Evolutionary conservation across 139 green algal species (phyloP), one percentile per base, ranked within the genome.

Genomic region (Chlamydomonas schloesseri): DNA sequence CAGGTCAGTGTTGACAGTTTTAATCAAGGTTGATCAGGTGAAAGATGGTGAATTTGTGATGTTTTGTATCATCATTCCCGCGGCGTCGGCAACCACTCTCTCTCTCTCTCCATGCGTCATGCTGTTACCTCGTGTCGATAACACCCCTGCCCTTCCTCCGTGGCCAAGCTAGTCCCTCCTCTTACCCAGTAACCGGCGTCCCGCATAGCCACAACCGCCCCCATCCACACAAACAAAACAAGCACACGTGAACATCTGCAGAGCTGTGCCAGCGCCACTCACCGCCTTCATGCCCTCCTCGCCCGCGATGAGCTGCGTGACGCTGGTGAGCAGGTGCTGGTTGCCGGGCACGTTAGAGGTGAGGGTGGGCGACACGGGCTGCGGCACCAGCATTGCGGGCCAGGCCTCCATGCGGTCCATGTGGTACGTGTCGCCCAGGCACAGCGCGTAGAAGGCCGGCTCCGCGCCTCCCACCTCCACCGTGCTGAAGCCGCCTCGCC

Each of bases 401-500:
- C 74, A 94, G 11, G 92, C 94, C 4, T 65, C 79, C 70, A 87
- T 78, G 3, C 89, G 82, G 77, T 92, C 89, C 37, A 93, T 42
- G 14, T 79, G 64, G 3, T 86, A 81, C 8, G 29, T 73, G 60
- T 88, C 76, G n/a, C n/a, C 55, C 11, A 88, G 47, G 67, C 76
- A 89, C 29, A 96, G 80, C 5, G 88, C 91, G 77, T 98, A 98
- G 14, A 98, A 80, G 0, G 83, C 69, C 23, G 93, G 74, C n/a
- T 87, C 64, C 5, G 78, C 53, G 82, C 93, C 65, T 23, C 60
- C 65, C 1, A 76, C 6, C 11, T 85, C 31, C 14, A 89, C 86
- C 0, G 97, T 75, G 1, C 92, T 91, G 76, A 97, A 96, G 53
- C 90, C 91, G 47, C 95, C 94, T 11, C 94, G 88, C 6, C 96